A percentile compares a stretch with the other conserved stretches of the same genome.
Evolutionary conservation across 1,284 basidiomycete genomes (phyloP).

Genomic region (Ganoderma lingzhi): DNA sequence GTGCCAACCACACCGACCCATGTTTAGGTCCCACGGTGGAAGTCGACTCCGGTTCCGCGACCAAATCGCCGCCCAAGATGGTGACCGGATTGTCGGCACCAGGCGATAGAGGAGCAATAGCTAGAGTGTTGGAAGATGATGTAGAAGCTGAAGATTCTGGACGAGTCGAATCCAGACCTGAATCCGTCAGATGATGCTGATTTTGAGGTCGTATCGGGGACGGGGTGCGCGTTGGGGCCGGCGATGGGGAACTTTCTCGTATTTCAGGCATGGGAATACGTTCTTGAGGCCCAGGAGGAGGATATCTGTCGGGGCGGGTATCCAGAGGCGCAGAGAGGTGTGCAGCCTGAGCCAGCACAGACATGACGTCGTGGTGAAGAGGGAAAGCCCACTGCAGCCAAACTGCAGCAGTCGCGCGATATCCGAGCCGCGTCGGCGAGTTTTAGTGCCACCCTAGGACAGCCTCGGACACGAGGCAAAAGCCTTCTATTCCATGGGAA

Average conservation of each 20-base stretch:
- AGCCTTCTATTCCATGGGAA: not conserved
- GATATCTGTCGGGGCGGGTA: not conserved
- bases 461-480: conserved; percentile 2
- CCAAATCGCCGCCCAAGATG: not conserved
- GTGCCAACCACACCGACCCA: not conserved
- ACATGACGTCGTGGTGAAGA: not conserved
- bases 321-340: not conserved
- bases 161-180: not conserved
- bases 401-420: not conserved
- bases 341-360: not conserved
- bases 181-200: not conserved
- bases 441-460: not conserved
- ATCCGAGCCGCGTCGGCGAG: not conserved
- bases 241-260: conserved; percentile 6
- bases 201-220: not conserved
- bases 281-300: not conserved
- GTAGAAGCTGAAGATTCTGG: not conserved
- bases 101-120: not conserved
- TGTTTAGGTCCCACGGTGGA: not conserved
- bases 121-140: not conserved
- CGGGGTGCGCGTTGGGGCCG: not conserved
- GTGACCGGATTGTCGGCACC: not conserved
- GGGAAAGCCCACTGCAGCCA: not conserved
- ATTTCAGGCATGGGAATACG: not conserved
- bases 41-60: conserved; percentile 2